phyloP scores from a whole-genome alignment of 805 yeast species.

The Ogataea salicorniae region DNA sequence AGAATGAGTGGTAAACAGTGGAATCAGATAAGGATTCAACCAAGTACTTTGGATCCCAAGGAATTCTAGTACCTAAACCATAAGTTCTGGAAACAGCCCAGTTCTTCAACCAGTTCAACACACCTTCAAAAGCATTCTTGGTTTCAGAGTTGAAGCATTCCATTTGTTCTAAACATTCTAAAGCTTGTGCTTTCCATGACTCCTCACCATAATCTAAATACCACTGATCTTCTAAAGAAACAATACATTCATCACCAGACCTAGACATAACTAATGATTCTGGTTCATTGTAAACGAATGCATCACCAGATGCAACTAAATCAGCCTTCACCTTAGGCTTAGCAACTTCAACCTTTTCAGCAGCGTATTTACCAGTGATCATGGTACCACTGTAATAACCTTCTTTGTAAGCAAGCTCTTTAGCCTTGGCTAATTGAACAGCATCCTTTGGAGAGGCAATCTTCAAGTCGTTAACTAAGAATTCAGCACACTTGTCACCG shows the following conservation, averaged over 20 bases:
- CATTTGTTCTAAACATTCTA: slow-evolving; percentile 72
- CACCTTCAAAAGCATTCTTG: slow-evolving; percentile 87
- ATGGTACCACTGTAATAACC: slow-evolving; percentile 89
- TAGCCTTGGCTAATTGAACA: slow-evolving; percentile 82
- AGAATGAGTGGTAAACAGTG: slow-evolving; percentile 91
- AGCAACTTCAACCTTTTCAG: slow-evolving; percentile 87
- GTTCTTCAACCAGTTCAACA: slow-evolving; percentile 91
- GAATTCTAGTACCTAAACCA: slow-evolving; percentile 91
- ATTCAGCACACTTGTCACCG: slow-evolving; percentile 86
- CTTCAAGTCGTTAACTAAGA: slow-evolving; percentile 76
- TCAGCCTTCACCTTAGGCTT: slow-evolving; percentile 84
- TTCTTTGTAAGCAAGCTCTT: slow-evolving; percentile 93
- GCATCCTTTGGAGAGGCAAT: slow-evolving; percentile 93
- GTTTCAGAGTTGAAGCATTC: slow-evolving; percentile 79
- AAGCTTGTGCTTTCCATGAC: slow-evolving; percentile 75
- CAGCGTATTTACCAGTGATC: slow-evolving; percentile 75
- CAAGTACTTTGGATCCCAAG: slow-evolving; percentile 93
- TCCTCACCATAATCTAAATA: slow-evolving; percentile 96
- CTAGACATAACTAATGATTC: slow-evolving; percentile 86
- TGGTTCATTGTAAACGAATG: slow-evolving; percentile 92
- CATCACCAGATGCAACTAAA: slow-evolving; percentile 68
- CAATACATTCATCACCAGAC: slow-evolving; percentile 95
- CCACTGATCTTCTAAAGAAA: slow-evolving; percentile 98
- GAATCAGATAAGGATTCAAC: slow-evolving; percentile 96
- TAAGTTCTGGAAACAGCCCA: slow-evolving; percentile 98